Evolutionary conservation across 352 stramenopile species (phyloP).

Genomic region (Pythium scleroteichum): DNA sequence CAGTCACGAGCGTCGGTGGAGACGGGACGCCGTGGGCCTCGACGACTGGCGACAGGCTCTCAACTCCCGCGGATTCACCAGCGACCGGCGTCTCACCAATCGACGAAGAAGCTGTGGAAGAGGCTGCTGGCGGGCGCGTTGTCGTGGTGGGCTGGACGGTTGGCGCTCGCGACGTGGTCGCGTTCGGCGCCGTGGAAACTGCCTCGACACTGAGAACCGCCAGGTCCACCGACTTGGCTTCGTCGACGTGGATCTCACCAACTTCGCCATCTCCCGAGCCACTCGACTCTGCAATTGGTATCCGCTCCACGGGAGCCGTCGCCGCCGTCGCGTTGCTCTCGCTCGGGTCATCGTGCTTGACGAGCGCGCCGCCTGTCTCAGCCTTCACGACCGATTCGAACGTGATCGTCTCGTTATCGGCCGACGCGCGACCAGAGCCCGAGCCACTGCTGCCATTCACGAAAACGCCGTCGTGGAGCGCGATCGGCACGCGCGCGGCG

Average conservation of each 20-base stretch:
- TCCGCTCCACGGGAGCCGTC: neutral
- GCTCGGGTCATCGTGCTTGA: neutral
- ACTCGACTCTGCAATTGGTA: conserved; percentile 14
- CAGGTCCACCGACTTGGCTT: too few relatives aligned
- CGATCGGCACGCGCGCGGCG: conserved; percentile 13
- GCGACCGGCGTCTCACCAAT: neutral
- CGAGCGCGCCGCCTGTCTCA: neutral
- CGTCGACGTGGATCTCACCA: too few relatives aligned
- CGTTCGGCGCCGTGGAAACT: too few relatives aligned
- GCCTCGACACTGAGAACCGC: too few relatives aligned
- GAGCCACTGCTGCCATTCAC: neutral
- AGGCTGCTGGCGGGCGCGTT: neutral
- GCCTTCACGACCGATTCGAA: conserved; percentile 16
- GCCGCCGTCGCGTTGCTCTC: neutral
- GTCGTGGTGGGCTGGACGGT: neutral
- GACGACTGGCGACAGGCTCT: conserved; percentile 1
- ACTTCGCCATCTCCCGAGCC: too few relatives aligned
- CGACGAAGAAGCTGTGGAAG: neutral
- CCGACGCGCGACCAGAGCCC: neutral
- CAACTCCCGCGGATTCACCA: neutral
- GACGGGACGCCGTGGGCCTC: conserved; percentile 62
- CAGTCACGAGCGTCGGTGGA: conserved; percentile 58
- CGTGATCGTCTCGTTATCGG: conserved; percentile 21
- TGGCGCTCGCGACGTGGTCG: neutral
- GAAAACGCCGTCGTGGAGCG: neutral